Evolutionary conservation across 2,329 filamentous ascomycete species (phyloP).

Genomic region (Albifimbria verrucaria): DNA sequence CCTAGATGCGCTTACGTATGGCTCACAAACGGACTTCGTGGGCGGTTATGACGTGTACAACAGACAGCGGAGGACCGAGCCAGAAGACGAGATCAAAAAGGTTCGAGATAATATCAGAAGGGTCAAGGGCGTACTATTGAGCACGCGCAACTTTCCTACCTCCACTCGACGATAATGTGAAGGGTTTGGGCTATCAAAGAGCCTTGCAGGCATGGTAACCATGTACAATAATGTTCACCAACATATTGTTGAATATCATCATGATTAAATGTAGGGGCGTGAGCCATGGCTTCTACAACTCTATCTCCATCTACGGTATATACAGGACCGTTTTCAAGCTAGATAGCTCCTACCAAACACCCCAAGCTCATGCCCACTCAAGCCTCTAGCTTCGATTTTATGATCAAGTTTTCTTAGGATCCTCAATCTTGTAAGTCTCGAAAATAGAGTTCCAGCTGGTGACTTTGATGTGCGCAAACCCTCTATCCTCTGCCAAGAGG

Average conservation of each 20-base stretch:
- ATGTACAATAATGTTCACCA: background rate
- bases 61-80: slow-evolving; percentile 44
- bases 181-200: background rate
- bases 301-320: background rate
- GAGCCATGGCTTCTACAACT: no score
- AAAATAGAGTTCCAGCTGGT: slow-evolving; percentile 40
- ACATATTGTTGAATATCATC: no score
- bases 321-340: background rate
- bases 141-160: slow-evolving; percentile 68
- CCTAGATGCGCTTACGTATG: slow-evolving; percentile 57
- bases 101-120: slow-evolving; percentile 73
- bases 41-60: slow-evolving; percentile 40
- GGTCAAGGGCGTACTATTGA: slow-evolving; percentile 76
- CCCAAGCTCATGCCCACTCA: background rate
- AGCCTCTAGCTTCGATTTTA: no score
- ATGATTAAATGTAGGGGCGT: no score
- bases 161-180: slow-evolving; percentile 14
- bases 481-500: slow-evolving; percentile 43
- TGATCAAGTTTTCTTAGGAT: slow-evolving; percentile 14
- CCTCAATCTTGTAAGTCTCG: slow-evolving; percentile 19
- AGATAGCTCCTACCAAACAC: background rate
- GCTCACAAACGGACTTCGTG: slow-evolving; percentile 32
- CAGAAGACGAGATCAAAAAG: slow-evolving; percentile 68
- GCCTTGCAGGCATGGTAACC: background rate
- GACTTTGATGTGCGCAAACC: slow-evolving; percentile 47